Conservation (phyloP, 1,284 basidiomycete species). For the Ceratobasidium sp. region DNA sequence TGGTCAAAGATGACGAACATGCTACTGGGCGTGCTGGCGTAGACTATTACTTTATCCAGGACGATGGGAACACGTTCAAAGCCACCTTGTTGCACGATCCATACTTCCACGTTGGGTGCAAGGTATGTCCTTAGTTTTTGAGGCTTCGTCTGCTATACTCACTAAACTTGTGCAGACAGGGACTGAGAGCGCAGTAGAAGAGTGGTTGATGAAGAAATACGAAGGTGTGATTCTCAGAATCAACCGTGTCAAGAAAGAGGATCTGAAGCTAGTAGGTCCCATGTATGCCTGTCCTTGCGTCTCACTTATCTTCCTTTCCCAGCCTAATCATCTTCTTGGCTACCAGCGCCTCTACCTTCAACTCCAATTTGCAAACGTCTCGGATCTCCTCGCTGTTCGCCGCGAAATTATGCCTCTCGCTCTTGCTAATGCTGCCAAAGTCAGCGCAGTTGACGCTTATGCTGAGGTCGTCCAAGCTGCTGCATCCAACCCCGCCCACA, state of each 20-base stretch:
- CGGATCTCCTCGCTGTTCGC: slow-evolving; percentile 88
- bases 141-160: neutral
- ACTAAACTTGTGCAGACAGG: slow-evolving; percentile 66
- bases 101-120: slow-evolving; percentile 93
- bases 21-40: slow-evolving; percentile 88
- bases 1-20: slow-evolving; percentile 85
- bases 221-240: slow-evolving; percentile 87
- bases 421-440: slow-evolving; percentile 89
- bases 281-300: neutral
- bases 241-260: slow-evolving; percentile 88
- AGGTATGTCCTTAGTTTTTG: slow-evolving; percentile 63
- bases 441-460: slow-evolving; percentile 96
- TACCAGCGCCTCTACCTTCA: slow-evolving; percentile 89
- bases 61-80: slow-evolving; percentile 97
- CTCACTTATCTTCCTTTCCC: slow-evolving; percentile 13
- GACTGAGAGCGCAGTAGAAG: slow-evolving; percentile 91
- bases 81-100: slow-evolving; percentile 93
- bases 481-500: slow-evolving; percentile 64
- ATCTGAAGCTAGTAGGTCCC: slow-evolving; percentile 77
- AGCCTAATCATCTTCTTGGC: slow-evolving; percentile 95
- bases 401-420: slow-evolving; percentile 92
- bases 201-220: slow-evolving; percentile 95
- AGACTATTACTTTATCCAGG: slow-evolving; percentile 98
- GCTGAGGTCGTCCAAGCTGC: slow-evolving; percentile 95
- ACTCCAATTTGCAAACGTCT: slow-evolving; percentile 91